Evolutionary conservation across 1,284 basidiomycete genomes (phyloP).

Genomic region (Phlebopus sp.): DNA sequence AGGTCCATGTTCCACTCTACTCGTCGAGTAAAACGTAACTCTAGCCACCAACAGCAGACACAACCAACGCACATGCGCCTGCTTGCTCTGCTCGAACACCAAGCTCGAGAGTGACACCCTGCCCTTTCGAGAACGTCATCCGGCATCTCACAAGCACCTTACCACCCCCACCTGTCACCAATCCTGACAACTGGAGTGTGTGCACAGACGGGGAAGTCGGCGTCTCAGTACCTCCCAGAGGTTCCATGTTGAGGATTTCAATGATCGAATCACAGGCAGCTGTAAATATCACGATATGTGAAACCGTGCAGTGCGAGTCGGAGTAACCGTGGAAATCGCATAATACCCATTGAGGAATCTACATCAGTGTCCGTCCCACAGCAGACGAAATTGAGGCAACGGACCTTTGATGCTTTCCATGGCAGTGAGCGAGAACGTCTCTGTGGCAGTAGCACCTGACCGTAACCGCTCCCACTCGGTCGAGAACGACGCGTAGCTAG

Average conservation of each 20-base stretch:
- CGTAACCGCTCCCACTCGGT: slow-evolving; percentile 94
- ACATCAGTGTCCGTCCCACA: slow-evolving; percentile 9
- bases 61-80: slow-evolving; percentile 81
- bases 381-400: slow-evolving; percentile 26
- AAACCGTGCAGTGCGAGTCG: slow-evolving; percentile 9
- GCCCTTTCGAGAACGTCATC: slow-evolving; percentile 90
- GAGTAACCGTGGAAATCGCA: slow-evolving; percentile 13
- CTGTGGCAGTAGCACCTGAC: slow-evolving; percentile 73
- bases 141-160: slow-evolving; percentile 92
- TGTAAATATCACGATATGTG: slow-evolving; percentile 33
- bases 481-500: slow-evolving; percentile 87
- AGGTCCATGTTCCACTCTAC: neutral
- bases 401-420: slow-evolving; percentile 92
- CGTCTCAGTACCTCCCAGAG: slow-evolving; percentile 84
- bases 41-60: slow-evolving; percentile 85
- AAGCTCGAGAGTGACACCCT: slow-evolving; percentile 95
- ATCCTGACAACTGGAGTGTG: slow-evolving; percentile 89
- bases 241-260: slow-evolving; percentile 95
- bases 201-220: slow-evolving; percentile 87
- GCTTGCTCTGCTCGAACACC: slow-evolving; percentile 91
- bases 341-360: slow-evolving; percentile 7
- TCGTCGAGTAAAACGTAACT: slow-evolving; percentile 2
- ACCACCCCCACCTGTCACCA: slow-evolving; percentile 86
- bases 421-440: slow-evolving; percentile 92
- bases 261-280: slow-evolving; percentile 92